A percentile compares a stretch with the other conserved stretches of the same genome.
Evolutionary conservation across 805 yeast species (phyloP).

Genomic region (Candida sphagnicola): DNA sequence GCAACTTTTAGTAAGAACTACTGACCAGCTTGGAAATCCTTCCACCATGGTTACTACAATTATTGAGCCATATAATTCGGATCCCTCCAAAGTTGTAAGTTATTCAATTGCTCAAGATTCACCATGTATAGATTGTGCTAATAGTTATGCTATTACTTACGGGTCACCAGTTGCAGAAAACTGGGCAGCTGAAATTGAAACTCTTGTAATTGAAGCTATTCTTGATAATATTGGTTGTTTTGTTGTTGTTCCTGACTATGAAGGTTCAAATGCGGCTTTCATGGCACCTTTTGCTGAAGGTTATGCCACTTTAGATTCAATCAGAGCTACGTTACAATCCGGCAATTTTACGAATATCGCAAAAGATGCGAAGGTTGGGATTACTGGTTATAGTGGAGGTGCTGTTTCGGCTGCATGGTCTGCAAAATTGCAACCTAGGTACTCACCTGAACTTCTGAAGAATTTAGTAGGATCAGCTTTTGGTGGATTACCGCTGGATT

Average conservation of each 20-base stretch:
- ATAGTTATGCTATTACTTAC: constrained; percentile 15
- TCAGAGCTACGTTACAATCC: constrained; percentile 18
- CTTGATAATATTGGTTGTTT: constrained; percentile 14
- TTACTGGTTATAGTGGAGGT: constrained; percentile 33
- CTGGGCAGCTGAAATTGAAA: constrained; percentile 40
- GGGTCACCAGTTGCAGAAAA: constrained; percentile 52
- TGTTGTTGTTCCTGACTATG: constrained; percentile 20
- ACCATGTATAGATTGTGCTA: constrained; percentile 15
- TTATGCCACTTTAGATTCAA: constrained; percentile 22
- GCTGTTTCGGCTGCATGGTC: constrained; percentile 28
- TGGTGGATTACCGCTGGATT: constrained; percentile 25
- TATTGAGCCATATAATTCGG: constrained; percentile 19
- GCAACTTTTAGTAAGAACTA: constrained; percentile 22
- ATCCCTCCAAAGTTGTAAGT: constrained; percentile 18
- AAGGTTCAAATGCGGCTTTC: constrained; percentile 22
- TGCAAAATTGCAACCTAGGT: constrained; percentile 19
- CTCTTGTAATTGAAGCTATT: constrained; percentile 12
- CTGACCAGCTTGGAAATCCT: constrained; percentile 17
- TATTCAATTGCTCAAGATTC: constrained; percentile 21
- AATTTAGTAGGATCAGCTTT: constrained; percentile 22
- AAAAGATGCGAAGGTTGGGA: constrained; percentile 13
- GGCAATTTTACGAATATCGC: constrained; percentile 15
- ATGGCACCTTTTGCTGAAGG: constrained; percentile 16
- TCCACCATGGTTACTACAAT: constrained; percentile 16
- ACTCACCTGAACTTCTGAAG: constrained; percentile 23